Base-by-base conservation (phyloP, 768 basidiomycete species). In the Serpula lacrymans region DNA sequence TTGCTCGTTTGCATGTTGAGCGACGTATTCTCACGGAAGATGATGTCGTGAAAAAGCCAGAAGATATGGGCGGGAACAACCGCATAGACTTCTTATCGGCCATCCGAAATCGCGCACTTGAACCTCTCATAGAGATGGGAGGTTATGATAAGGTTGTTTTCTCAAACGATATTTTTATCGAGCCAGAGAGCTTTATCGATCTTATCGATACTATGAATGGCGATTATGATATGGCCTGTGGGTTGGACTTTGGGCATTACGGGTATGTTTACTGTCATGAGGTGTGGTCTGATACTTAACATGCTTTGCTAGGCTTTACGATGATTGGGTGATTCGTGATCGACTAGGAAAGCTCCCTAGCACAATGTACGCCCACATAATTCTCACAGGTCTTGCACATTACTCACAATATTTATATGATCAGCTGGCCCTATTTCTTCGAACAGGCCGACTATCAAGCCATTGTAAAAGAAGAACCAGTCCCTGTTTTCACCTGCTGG, bases 401-500 rank as follows among this genome's bases (percentile, higher is more conserved):
- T n/a, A n/a, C n/a, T n/a, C n/a, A n/a, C n/a, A n/a, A n/a, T n/a
- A n/a, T n/a, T n/a, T n/a, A n/a, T n/a, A n/a, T n/a, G n/a, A 45
- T 48, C 20, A 46, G 52, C 29, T 63, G 71, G 70, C 71, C 71
- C 0, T 72, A 68, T 43, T 65, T 72, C 44, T 57, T 71, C 28
- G 68, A 72, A 31, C 47, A 57, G 6, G 61, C 58, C 8, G 64
- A 51, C 36, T 56, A 59, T 45, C 48, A 55, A 29, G 63, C 64
- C 3, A 59, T 72, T 49, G 52, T 59, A 36, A 46, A 38, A 9
- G 70, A 65, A 25, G 59, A 63, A 11, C 68, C 71, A 9, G 70
- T 60, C 2, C 69, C 71, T 8, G 70, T 71, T 5, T 67, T 70
- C 41, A 45, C 67, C 0, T 72, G 71, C 52, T 72, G 71, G 71